Evolutionary conservation across 2,329 filamentous ascomycete species (phyloP), one percentile per base, ranked within the genome.

Genomic region (Penicillium vulpinum): DNA sequence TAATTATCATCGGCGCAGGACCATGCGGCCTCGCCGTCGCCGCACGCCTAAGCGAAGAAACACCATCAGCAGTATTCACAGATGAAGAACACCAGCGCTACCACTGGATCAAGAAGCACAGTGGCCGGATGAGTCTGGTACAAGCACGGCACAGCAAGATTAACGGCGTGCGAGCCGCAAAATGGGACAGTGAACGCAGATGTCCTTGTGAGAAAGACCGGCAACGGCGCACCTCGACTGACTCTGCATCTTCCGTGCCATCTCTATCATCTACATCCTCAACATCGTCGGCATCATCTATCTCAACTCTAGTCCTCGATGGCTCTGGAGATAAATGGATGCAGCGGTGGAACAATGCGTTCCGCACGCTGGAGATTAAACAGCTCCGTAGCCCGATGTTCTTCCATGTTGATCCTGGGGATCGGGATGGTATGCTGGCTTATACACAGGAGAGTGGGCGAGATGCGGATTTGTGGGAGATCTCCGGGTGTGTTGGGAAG

Each of bases 61-160:
- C 88, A 0, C 90, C 90, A 0, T 90, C 88, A 0, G 89, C 90
- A 1, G 84, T 92, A 51, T 93, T 93, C 74, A 92, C 90, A 0
- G 89, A 93, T 68, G 88, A 90, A 63, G 90, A 93, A 67, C 89
- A 93, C 67, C 85, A 88, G 40, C 82, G 90, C n/a, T 93, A 90
- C 70, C 85, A 90, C 71, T 92, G 89, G 87, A 87, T 91, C 55
- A 81, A 81, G 56, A 87, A 86, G 54, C 83, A 90, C 67, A 81
- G 82, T 28, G 80, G 80, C 28, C 82, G 83, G 29, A 83, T 86
- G 72, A 79, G 59, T 8, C 77, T 88, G 1, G 65, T 74, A 3
- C 67, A 69, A 54, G 67, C 67, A 1, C 66, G 65, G 3, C 59
- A 62, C 16, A 57, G 60, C 36, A 73, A 71, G 55, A 62, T 65